These are phyloP conservation scores for Penicillium italicum DNA, from an alignment of 2,329 filamentous ascomycete genomes.

Conservation along the genomic window DNA sequence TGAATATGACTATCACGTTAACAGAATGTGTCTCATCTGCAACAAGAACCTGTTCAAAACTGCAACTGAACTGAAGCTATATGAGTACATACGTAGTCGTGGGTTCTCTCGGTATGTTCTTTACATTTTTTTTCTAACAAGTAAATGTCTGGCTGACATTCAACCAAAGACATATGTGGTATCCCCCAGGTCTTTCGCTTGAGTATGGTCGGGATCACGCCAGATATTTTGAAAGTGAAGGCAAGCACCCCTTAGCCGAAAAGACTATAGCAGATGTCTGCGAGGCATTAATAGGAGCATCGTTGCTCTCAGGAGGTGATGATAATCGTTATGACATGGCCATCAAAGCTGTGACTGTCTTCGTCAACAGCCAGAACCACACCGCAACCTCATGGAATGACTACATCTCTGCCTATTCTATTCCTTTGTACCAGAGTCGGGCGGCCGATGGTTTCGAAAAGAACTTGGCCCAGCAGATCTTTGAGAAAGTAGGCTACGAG, in stretches of 20 bases:
- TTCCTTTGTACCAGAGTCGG: slow-evolving; percentile 67
- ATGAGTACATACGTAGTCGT: slow-evolving; percentile 77
- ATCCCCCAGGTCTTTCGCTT: slow-evolving; percentile 73
- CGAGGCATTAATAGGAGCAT: slow-evolving; percentile 88
- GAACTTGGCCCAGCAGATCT: slow-evolving; percentile 63
- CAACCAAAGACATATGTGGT: slow-evolving; percentile 67
- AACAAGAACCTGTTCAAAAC: slow-evolving; percentile 84
- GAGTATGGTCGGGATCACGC: slow-evolving; percentile 66
- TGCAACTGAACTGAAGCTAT: slow-evolving; percentile 61
- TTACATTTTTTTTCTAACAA: background rate
- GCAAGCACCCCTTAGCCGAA: slow-evolving; percentile 68
- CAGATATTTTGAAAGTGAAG: slow-evolving; percentile 40
- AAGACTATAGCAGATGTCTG: slow-evolving; percentile 94
- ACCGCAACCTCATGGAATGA: slow-evolving; percentile 65
- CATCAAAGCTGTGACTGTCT: slow-evolving; percentile 52
- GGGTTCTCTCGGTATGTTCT: slow-evolving; percentile 65
- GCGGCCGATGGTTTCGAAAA: slow-evolving; percentile 62
- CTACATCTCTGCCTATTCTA: slow-evolving; percentile 66
- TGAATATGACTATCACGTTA: slow-evolving; percentile 84
- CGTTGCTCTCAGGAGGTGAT: slow-evolving; percentile 57
- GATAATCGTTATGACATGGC: slow-evolving; percentile 55
- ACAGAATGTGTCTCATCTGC: slow-evolving; percentile 85
- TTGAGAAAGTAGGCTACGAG: slow-evolving; percentile 54
- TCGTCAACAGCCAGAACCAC: slow-evolving; percentile 70
- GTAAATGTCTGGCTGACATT: slow-evolving; percentile 5